Evolutionary conservation across 2,329 filamentous ascomycete species (phyloP), one percentile per base, ranked within the genome.

Genomic region (Xylaria sp.): DNA sequence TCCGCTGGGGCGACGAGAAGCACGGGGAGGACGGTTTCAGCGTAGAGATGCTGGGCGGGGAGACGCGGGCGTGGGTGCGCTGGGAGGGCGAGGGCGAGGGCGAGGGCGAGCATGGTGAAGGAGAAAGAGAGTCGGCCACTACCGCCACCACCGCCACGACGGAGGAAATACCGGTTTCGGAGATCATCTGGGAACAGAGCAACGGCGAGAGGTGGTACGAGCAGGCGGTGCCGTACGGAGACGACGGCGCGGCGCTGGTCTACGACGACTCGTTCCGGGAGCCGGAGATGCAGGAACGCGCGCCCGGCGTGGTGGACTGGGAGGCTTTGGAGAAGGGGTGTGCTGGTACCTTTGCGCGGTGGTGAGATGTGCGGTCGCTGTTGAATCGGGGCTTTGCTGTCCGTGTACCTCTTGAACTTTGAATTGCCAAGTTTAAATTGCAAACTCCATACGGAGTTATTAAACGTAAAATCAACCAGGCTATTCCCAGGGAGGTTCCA

Each of bases 1-100:
- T 60, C 24, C 55, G 59, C 21, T 65, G 62, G 64, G 56, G 50
- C 16, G 56, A 47, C 34, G 24, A 43, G n/a, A n/a, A n/a, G 48
- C 20, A 29, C 13, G 39, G 39, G 7, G 46, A 39, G 13, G 26
- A 24, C 7, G 40, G 39, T 2, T 60, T 52, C 18, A 13, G 34
- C 1, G 42, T 24, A 8, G 39, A 42, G 11, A 29, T 60, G 18
- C 17, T 19, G 17, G 57, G 57, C 8, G 56, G 53, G 9, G 42
- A 54, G 17, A 42, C 43, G 13, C 39, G 52, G 24, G 53, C 52
- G 7, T 59, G 50, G 50, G 53, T 54, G 17, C 20, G 48, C 1
- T 50, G 51, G 43, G 48, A 54, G 34, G 22, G 22, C n/a, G n/a
- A n/a, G n/a, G n/a, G n/a, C n/a, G n/a, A n/a, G n/a, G n/a, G n/a